Percentiles rank a stretch among this genome's conserved stretches.
Evolutionary conservation across 2,329 filamentous ascomycete species (phyloP).

Genomic region (Moelleriella libera): DNA sequence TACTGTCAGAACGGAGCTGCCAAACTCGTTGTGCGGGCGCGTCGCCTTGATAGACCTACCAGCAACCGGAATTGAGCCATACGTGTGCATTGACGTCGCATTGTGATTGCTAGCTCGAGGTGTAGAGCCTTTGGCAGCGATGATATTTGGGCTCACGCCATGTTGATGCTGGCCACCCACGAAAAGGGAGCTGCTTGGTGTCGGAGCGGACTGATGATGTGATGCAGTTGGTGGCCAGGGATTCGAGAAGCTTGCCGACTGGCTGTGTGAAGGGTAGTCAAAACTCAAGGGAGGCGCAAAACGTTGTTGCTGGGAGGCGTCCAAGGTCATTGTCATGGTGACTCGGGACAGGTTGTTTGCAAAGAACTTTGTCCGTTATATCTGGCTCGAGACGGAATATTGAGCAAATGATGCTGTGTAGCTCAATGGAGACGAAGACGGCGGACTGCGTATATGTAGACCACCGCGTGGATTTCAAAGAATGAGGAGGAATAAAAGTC

Average conservation of each 20-base stretch:
- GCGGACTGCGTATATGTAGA: too few species aligned
- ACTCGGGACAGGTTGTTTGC: slow-evolving; percentile 28
- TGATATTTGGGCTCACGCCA: slow-evolving; percentile 40
- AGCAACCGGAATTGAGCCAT: slow-evolving; percentile 53
- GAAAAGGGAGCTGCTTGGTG: slow-evolving; percentile 49
- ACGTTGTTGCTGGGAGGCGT: slow-evolving; percentile 64
- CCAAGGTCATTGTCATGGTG: slow-evolving; percentile 91
- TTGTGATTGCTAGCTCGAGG: slow-evolving; percentile 44
- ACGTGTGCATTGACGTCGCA: slow-evolving; percentile 50
- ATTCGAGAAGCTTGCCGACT: slow-evolving; percentile 70
- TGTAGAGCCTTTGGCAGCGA: slow-evolving; percentile 27
- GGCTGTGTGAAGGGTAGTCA: slow-evolving; percentile 46
- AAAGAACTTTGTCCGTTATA: slow-evolving; percentile 10
- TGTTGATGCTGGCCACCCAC: slow-evolving; percentile 32
- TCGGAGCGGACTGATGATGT: slow-evolving; percentile 26
- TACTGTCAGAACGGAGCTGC: background rate
- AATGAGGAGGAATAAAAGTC: too few species aligned
- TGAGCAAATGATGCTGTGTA: background rate
- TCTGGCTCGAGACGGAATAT: background rate
- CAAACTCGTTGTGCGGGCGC: background rate
- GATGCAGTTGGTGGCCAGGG: slow-evolving; percentile 59
- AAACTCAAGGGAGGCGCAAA: slow-evolving; percentile 64
- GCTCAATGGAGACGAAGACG: background rate
- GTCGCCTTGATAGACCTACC: background rate
- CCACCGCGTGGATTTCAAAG: too few species aligned